These are phyloP conservation scores for Closterium sp. DNA, from an alignment of 139 green algal genomes.

Conservation along the genomic window DNA sequence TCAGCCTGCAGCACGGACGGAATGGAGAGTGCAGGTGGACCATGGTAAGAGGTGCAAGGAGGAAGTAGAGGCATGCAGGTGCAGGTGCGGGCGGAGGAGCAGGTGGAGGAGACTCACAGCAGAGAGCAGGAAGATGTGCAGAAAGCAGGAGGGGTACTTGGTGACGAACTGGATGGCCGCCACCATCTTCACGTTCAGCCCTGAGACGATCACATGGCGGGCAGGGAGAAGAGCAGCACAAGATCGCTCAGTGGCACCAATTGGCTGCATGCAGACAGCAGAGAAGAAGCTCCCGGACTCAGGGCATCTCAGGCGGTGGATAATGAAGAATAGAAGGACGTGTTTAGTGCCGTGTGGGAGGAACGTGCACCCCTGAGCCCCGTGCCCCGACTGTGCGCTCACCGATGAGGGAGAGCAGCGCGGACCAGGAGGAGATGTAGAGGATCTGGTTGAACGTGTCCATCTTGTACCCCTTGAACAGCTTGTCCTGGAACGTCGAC, in stretches of 20 bases:
- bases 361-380: too few relatives aligned
- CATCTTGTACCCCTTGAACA: conserved; percentile 95
- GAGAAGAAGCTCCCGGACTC: neutral
- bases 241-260: neutral
- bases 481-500: conserved; percentile 92
- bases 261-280: neutral
- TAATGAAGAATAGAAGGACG: neutral
- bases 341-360: neutral
- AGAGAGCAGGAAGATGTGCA: conserved; percentile 35
- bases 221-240: neutral
- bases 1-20: neutral
- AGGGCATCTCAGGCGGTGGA: neutral
- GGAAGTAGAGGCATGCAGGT: neutral
- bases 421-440: conserved; percentile 72
- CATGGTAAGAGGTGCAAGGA: too few relatives aligned
- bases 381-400: too few relatives aligned
- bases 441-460: conserved; percentile 81
- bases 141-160: conserved; percentile 20
- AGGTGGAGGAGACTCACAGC: neutral
- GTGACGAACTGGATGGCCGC: conserved; percentile 28
- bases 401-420: conserved; percentile 43
- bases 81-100: neutral
- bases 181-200: conserved; percentile 11
- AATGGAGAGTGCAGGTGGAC: neutral
- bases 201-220: neutral